A percentile compares a stretch with the other conserved stretches of the same genome.
Conservation (phyloP, 1,139 yeast species). For the Zygoascus meyerae region DNA sequence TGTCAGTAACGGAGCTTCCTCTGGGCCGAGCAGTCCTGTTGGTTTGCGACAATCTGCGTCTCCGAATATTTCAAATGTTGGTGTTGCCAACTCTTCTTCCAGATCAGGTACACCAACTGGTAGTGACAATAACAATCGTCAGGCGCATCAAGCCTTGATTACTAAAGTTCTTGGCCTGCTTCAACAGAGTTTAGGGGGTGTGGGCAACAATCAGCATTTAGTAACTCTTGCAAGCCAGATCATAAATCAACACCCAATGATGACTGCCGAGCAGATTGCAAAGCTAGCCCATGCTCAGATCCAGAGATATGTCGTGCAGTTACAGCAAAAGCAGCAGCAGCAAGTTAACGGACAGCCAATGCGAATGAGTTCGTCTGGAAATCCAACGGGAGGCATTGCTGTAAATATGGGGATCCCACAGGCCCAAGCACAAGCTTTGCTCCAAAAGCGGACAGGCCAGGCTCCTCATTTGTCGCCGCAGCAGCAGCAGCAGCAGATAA, state of each 20-base stretch:
- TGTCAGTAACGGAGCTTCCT: conserved; percentile 21
- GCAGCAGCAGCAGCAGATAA: conserved; percentile 23
- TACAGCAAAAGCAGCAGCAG: conserved; percentile 30
- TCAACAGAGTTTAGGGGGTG: conserved; percentile 13
- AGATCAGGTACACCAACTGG: conserved; percentile 8
- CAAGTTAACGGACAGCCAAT: conserved; percentile 32
- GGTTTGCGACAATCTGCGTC: conserved; percentile 8
- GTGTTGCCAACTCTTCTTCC: not conserved
- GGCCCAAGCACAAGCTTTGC: conserved; percentile 23
- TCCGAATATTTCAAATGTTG: conserved; percentile 3
- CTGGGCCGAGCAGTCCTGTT: conserved; percentile 11
- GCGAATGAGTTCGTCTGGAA: conserved; percentile 16
- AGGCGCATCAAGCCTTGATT: conserved; percentile 3
- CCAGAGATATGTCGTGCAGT: conserved; percentile 39
- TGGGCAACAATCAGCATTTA: conserved; percentile 40
- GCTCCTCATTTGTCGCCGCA: conserved; percentile 17
- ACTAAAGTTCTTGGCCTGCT: conserved; percentile 12
- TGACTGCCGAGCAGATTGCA: conserved; percentile 66
- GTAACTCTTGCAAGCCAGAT: conserved; percentile 65
- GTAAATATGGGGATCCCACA: conserved; percentile 11
- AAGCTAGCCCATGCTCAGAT: conserved; percentile 66
- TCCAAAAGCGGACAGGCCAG: conserved; percentile 18
- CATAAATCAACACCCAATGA: conserved; percentile 61
- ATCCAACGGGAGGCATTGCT: conserved; percentile 10
- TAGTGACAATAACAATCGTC: not conserved